Evolutionary conservation across 2,329 filamentous ascomycete genomes (phyloP).

Genomic region (Fusarium solani-melongenae): DNA sequence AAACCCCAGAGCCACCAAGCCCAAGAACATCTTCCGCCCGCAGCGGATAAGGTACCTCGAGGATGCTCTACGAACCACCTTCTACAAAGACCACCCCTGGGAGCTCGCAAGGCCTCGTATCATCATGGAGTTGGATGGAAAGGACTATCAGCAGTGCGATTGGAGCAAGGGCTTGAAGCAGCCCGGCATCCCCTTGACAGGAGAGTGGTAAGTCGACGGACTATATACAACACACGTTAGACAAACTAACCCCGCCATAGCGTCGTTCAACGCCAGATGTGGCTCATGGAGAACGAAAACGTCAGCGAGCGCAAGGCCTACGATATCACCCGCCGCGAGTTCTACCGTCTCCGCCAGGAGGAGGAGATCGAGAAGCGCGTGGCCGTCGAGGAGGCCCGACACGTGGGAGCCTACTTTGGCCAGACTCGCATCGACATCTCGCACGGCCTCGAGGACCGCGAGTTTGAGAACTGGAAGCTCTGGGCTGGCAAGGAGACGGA

Average conservation of each 20-base stretch:
- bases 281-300: conserved; percentile 76
- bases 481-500: conserved; percentile 72
- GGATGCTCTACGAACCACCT: conserved; percentile 81
- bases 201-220: conserved; percentile 57
- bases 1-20: conserved; percentile 59
- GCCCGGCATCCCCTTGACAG: conserved; percentile 79
- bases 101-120: conserved; percentile 90
- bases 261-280: conserved; percentile 91
- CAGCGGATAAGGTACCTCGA: conserved; percentile 83
- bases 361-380: conserved; percentile 87
- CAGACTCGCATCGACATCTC: conserved; percentile 79
- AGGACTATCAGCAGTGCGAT: conserved; percentile 79
- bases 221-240: background rate
- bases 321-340: conserved; percentile 87
- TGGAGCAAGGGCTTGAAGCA: conserved; percentile 84
- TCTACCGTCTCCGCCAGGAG: conserved; percentile 84
- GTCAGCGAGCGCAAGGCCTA: conserved; percentile 79
- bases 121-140: conserved; percentile 86
- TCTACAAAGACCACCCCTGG: conserved; percentile 97
- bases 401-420: conserved; percentile 90
- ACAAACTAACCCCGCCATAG: conserved; percentile 58
- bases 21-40: conserved; percentile 84
- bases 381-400: conserved; percentile 86
- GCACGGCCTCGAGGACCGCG: conserved; percentile 82
- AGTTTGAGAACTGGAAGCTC: conserved; percentile 85